Base-by-base conservation (phyloP, 1,284 basidiomycete species). In the Trametes pubescens region DNA sequence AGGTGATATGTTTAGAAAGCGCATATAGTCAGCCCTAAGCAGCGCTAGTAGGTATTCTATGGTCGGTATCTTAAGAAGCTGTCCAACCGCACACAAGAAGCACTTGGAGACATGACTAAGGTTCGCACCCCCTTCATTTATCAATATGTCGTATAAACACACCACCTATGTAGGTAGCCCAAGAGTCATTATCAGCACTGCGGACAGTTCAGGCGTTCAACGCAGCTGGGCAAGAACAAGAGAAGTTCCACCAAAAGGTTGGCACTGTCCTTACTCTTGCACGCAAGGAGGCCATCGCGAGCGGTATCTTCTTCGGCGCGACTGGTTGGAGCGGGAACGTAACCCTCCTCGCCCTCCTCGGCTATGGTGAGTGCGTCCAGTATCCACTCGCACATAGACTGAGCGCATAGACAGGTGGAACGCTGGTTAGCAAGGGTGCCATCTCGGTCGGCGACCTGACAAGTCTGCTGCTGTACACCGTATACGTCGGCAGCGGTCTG, bases 241-340 rank as follows among this genome's bases (percentile, higher is more conserved):
- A 78, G 18, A 91, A 90, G 70, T 94, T 93, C 67, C 80, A 85
- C 55, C 78, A 87, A 32, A 82, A 88, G 68, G 90, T 98, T 3
- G 79, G 84, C 22, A 77, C 78, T 4, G 93, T 99, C 6, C 86
- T 97, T 22, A 76, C 81, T 5, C 85, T 99, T 53, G 93, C 92
- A 18, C 88, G 87, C 68, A 94, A 91, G 73, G 97, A 99, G 79
- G 95, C 97, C 0, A 82, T 93, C 65, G 96, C 96, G 0, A 92
- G 89, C 57, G 96, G 93, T 16, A 90, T 96, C 64, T 99, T 98
- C 80, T 98, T 95, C 77, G 96, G 94, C 16, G 88, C 89, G 60
- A 97, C 94, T 0, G 96, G 96, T 0, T 94, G 96, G 86, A 95
- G 95, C 56, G 98, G 98, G 11, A 99, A 99, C 76, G 84, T 98